Evolutionary conservation across 192 early-diverging fungal species (phyloP), one percentile per base, ranked within the genome.

Genomic region (Linnemannia schmuckeri): DNA sequence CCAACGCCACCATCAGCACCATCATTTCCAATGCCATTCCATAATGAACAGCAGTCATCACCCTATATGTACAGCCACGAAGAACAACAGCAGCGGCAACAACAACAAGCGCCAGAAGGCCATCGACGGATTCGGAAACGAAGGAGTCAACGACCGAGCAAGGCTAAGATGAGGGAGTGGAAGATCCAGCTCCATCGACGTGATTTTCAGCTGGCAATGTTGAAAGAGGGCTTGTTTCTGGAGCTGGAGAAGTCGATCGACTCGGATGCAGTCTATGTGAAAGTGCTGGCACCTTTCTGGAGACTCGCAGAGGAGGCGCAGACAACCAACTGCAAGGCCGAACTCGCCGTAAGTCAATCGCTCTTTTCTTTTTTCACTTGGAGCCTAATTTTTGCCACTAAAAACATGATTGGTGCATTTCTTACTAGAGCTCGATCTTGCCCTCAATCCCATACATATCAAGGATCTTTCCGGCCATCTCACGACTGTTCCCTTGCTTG

Each of bases 211-310:
- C 22, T 79, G 35, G 82, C 80, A 1, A 33, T 88, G 10, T 44
- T 88, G 55, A 82, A 82, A 5, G 71, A 88, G 55, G 87, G 87
- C 0, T 24, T 88, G n/a, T 80, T 88, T 61, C 13, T 88, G 18
- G 82, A 84, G 38, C 74, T 83, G 18, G 87, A 88, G 69, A 80
- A 80, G 42, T 77, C 77, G 12, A 70, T 88, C 33, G 35, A 80
- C 42, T 75, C 74, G 13, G 74, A 88, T 38, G 81, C 81, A 7
- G 78, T 88, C 3, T 84, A 88, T 27, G 72, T 88, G 44, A 83
- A 88, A 54, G 75, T 88, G 15, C 47, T 88, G 33, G 87, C 87
- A 63, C 87, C 87, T 22, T 88, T 88, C 55, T 78, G 82, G 75
- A 79, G 78, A 54, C 74, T 88, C 1, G 77, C 49, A 17, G 73